phyloP scores from a whole-genome alignment of 2,329 filamentous ascomycete genomes.

The Penicillium sp. region DNA sequence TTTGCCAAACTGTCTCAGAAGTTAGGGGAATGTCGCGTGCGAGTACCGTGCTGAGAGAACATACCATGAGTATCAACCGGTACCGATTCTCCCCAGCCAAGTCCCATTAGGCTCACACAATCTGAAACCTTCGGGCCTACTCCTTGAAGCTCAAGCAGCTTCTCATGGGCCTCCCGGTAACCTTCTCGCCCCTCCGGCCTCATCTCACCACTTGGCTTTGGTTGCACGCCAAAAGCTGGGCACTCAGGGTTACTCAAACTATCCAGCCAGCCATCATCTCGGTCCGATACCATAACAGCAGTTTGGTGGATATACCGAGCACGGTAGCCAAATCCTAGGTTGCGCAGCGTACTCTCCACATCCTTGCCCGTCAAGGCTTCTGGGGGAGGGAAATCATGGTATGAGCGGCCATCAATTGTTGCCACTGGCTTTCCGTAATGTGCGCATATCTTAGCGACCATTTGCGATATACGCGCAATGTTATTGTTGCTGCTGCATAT shows the following conservation, averaged over 20 bases:
- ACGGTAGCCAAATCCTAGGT: constrained; percentile 89
- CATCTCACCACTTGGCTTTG: constrained; percentile 50
- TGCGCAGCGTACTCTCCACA: constrained; percentile 79
- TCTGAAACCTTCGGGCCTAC: constrained; percentile 97
- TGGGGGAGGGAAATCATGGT: constrained; percentile 85
- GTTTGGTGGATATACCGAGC: constrained; percentile 91
- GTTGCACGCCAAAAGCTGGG: constrained; percentile 56
- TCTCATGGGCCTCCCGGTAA: constrained; percentile 78
- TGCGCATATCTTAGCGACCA: constrained; percentile 89
- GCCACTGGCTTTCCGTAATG: constrained; percentile 81
- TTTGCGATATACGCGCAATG: constrained; percentile 89
- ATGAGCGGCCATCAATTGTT: constrained; percentile 67
- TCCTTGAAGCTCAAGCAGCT: constrained; percentile 75
- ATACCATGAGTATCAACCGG: constrained; percentile 88
- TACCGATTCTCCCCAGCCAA: constrained; percentile 93
- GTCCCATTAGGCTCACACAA: constrained; percentile 92
- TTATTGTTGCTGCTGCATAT: constrained; percentile 99
- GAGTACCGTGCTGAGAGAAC: constrained; percentile 10
- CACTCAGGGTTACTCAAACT: constrained; percentile 75
- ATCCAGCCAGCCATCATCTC: constrained; percentile 73
- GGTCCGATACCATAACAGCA: constrained; percentile 69
- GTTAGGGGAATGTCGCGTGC: constrained; percentile 4
- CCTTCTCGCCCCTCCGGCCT: constrained; percentile 58
- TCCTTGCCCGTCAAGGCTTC: constrained; percentile 68
- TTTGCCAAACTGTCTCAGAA: constrained; percentile 75